These are phyloP conservation scores for Salix koriyanagi DNA, from an alignment of 345 rosid species.

Conservation along the genomic window DNA sequence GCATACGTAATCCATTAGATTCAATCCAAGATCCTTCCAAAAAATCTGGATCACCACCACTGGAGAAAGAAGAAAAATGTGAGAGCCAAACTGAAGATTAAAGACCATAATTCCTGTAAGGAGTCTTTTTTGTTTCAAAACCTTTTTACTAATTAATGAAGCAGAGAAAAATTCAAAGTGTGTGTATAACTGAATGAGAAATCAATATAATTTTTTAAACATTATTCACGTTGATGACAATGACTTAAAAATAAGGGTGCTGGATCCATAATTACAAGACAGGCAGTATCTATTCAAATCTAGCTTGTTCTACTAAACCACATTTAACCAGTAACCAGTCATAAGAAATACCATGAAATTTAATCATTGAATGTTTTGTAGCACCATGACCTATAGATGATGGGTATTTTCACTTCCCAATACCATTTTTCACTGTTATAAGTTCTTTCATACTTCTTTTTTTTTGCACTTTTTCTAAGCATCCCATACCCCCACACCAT, in stretches of 20 bases:
- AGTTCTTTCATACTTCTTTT: background rate
- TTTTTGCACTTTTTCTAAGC: background rate
- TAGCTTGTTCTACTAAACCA: background rate
- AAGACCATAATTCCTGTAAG: background rate
- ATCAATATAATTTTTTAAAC: background rate
- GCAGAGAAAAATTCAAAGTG: background rate
- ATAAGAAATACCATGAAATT: background rate
- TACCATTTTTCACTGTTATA: background rate
- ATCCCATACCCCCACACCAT: background rate
- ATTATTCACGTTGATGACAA: background rate
- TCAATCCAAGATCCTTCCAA: constrained; percentile 62
- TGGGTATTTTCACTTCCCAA: background rate
- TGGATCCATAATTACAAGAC: background rate
- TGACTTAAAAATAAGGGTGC: background rate
- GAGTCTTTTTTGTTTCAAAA: background rate
- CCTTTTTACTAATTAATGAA: background rate
- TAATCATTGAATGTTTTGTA: background rate
- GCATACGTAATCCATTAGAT: constrained; percentile 51
- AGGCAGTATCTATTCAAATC: background rate
- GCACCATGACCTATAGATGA: background rate
- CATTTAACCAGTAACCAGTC: background rate
- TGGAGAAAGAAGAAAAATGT: constrained; percentile 31
- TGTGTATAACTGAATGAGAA: background rate
- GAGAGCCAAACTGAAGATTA: constrained; percentile 3
- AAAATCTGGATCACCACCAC: constrained; percentile 65